These are phyloP conservation scores for Funneliformis caledonium DNA, from an alignment of 371 early-diverging fungal species.

Conservation along the genomic window DNA sequence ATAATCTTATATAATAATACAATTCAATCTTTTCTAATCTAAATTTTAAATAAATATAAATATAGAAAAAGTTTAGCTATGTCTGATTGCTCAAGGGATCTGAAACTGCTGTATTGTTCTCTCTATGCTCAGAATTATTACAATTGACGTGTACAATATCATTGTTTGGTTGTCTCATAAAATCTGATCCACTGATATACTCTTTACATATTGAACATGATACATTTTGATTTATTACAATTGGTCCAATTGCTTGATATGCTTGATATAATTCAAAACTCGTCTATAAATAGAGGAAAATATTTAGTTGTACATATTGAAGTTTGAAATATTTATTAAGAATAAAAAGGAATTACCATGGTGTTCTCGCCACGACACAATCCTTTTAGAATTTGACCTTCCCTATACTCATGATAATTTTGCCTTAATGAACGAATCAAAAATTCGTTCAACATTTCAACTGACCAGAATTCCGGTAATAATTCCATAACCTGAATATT, in stretches of 20 bases:
- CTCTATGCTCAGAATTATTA: background rate
- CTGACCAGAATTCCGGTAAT: constrained; percentile 69
- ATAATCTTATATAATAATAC: no score
- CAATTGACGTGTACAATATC: constrained; percentile 63
- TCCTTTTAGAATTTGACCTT: constrained; percentile 61
- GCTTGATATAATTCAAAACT: constrained; percentile 53
- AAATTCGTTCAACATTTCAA: constrained; percentile 62
- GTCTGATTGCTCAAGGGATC: background rate
- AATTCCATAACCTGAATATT: constrained; percentile 58
- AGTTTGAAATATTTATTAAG: background rate
- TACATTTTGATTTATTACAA: constrained; percentile 53
- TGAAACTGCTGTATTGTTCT: background rate
- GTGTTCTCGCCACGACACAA: constrained; percentile 67
- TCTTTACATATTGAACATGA: constrained; percentile 58
- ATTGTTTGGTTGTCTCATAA: constrained; percentile 56
- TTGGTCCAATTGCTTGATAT: constrained; percentile 55
- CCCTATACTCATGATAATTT: constrained; percentile 57
- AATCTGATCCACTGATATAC: constrained; percentile 55
- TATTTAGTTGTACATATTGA: background rate
- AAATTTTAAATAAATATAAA: no score
- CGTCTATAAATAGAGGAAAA: constrained; percentile 43
- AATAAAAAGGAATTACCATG: constrained; percentile 49
- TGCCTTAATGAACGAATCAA: constrained; percentile 59
- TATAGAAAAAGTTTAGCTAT: background rate
- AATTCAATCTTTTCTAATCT: no score